These are phyloP conservation scores for Glycyrrhiza uralensis DNA, from an alignment of 306 rosid genomes.

Conservation along the genomic window DNA sequence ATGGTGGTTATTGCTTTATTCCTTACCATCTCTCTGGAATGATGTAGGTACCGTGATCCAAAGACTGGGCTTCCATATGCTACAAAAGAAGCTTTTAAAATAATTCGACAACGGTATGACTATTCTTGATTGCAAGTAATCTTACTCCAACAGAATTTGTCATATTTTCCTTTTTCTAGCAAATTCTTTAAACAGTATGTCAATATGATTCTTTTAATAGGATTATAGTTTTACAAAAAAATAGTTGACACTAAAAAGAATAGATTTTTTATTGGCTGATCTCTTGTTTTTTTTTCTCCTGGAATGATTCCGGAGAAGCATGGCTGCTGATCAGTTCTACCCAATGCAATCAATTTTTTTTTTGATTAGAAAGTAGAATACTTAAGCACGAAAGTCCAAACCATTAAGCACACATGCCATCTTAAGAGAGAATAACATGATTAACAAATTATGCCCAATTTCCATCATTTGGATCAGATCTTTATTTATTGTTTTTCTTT, in stretches of 20 bases:
- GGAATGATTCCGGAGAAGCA: slow-evolving; percentile 1
- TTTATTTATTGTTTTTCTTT: slow-evolving; percentile 6
- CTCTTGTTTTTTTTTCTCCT: neutral
- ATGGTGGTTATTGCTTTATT: slow-evolving; percentile 13
- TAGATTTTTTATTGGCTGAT: neutral
- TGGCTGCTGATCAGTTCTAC: neutral
- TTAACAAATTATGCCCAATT: slow-evolving; percentile 1
- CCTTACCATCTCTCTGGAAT: slow-evolving; percentile 17
- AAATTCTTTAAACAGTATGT: neutral
- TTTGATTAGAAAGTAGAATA: slow-evolving; percentile 12
- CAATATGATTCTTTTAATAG: neutral
- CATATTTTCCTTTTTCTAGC: slow-evolving; percentile 17
- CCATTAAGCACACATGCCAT: neutral
- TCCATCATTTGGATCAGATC: neutral
- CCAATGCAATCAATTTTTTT: neutral
- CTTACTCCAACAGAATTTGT: neutral
- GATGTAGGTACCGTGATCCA: slow-evolving; percentile 86
- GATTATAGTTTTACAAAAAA: neutral
- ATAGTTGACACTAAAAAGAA: neutral
- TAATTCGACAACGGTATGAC: slow-evolving; percentile 70
- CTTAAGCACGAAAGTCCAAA: neutral
- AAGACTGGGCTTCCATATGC: slow-evolving; percentile 88
- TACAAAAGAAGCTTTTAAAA: slow-evolving; percentile 83
- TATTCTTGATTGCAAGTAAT: slow-evolving; percentile 24
- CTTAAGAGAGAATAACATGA: neutral